Percentiles rank a stretch among this genome's conserved stretches.
These are phyloP conservation scores for Plasmopara viticola DNA, from an alignment of 352 stramenopile genomes.

Conservation along the genomic window DNA sequence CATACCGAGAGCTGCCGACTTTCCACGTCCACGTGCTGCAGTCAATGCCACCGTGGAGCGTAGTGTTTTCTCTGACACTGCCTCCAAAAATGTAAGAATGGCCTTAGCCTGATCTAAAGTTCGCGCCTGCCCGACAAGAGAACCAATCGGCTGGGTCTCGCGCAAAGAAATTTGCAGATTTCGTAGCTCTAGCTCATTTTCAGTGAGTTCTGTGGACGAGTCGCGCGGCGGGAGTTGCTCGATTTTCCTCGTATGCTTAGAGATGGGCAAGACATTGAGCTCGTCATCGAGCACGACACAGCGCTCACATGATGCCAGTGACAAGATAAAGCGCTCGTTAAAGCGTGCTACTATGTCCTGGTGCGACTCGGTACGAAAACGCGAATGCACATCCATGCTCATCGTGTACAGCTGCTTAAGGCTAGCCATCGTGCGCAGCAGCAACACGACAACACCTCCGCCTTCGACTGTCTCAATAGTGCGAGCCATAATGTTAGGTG, in stretches of 20 bases:
- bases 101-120: constrained; percentile 95
- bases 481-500: constrained; percentile 97
- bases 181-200: constrained; percentile 87
- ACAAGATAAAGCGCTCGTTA: constrained; percentile 99
- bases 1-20: constrained; percentile 97
- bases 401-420: constrained; percentile 99
- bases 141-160: constrained; percentile 93
- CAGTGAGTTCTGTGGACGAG: constrained; percentile 44
- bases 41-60: constrained; percentile 94
- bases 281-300: constrained; percentile 99
- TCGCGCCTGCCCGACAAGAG: constrained; percentile 92
- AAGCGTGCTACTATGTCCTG: constrained; percentile 96
- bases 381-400: constrained; percentile 94
- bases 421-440: constrained; percentile 97
- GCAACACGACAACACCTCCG: constrained; percentile 95
- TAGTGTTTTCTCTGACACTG: constrained; percentile 95
- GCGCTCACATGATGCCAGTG: constrained; percentile 89
- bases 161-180: constrained; percentile 93
- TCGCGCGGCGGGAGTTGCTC: constrained; percentile 68
- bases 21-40: constrained; percentile 87
- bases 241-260: constrained; percentile 88
- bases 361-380: constrained; percentile 89
- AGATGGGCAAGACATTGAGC: constrained; percentile 98
- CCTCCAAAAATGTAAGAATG: constrained; percentile 97
- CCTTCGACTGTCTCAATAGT: constrained; percentile 99